Evolutionary conservation across 2,329 filamentous ascomycete genomes (phyloP).

Genomic region (Ceratocystis papillata): DNA sequence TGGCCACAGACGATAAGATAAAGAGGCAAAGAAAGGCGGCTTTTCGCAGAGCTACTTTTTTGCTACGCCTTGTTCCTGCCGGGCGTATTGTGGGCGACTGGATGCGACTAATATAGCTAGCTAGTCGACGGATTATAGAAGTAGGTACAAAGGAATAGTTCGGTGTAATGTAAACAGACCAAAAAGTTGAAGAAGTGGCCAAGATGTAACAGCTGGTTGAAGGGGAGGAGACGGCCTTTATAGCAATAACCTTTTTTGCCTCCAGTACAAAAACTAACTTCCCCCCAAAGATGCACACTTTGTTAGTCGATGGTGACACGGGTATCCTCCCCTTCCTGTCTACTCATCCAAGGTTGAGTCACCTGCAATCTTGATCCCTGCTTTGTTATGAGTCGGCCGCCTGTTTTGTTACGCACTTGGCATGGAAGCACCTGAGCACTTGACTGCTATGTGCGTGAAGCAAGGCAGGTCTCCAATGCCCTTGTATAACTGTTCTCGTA

Average conservation of each 20-base stretch:
- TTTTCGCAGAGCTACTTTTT: constrained; percentile 6
- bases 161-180: too few species aligned
- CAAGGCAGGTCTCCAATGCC: not conserved
- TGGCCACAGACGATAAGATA: constrained; percentile 23
- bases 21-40: not conserved
- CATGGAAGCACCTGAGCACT: too few species aligned
- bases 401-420: not conserved
- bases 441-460: not conserved
- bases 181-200: too few species aligned
- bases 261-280: not conserved
- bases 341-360: constrained; percentile 20
- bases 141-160: not conserved
- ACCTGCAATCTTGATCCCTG: constrained; percentile 22
- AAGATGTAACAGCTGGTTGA: too few species aligned
- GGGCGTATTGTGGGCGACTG: not conserved
- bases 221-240: too few species aligned
- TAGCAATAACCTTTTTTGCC: not conserved
- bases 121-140: not conserved
- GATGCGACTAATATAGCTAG: not conserved
- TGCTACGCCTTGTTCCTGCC: constrained; percentile 7
- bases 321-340: not conserved
- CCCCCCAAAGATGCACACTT: not conserved
- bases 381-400: constrained; percentile 3
- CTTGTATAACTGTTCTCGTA: not conserved
- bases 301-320: constrained; percentile 7